These are phyloP conservation scores for Tephrocybe sp. DNA, from an alignment of 768 basidiomycete genomes.

Conservation along the genomic window DNA sequence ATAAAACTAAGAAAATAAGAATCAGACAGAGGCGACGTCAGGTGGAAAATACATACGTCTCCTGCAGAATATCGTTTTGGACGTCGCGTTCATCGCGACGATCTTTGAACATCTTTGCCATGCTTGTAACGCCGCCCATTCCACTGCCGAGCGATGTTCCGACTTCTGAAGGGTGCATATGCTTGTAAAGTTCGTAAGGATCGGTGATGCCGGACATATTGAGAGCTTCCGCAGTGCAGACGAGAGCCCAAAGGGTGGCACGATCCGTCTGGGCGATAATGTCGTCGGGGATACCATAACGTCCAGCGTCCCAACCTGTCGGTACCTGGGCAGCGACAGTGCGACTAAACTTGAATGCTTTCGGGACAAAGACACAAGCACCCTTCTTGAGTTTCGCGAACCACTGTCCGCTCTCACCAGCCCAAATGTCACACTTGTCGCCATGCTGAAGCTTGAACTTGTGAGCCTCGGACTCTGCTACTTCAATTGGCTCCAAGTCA, in stretches of 20 bases:
- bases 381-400: slow-evolving; percentile 99
- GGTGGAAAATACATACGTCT: slow-evolving; percentile 69
- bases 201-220: slow-evolving; percentile 97
- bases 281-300: slow-evolving; percentile 96
- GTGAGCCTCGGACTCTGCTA: slow-evolving; percentile 84
- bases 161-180: slow-evolving; percentile 95
- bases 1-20: slow-evolving; percentile 68
- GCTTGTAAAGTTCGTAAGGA: slow-evolving; percentile 95
- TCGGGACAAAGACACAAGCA: slow-evolving; percentile 88
- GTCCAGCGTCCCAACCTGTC: slow-evolving; percentile 94
- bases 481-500: slow-evolving; percentile 95
- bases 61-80: slow-evolving; percentile 97
- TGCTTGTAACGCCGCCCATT: slow-evolving; percentile 92
- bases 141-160: slow-evolving; percentile 94
- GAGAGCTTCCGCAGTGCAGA: slow-evolving; percentile 91
- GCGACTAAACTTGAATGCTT: slow-evolving; percentile 92
- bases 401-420: slow-evolving; percentile 89
- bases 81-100: slow-evolving; percentile 97
- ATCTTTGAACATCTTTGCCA: slow-evolving; percentile 98
- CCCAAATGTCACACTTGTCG: slow-evolving; percentile 95
- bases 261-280: slow-evolving; percentile 94
- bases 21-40: background rate
- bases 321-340: slow-evolving; percentile 95
- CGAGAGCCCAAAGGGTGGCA: slow-evolving; percentile 90
- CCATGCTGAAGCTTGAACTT: slow-evolving; percentile 97